Percentiles rank a stretch among this genome's conserved stretches.
These are phyloP conservation scores for Periglandula ipomoeae DNA, from an alignment of 2,329 filamentous ascomycete species.

Conservation along the genomic window DNA sequence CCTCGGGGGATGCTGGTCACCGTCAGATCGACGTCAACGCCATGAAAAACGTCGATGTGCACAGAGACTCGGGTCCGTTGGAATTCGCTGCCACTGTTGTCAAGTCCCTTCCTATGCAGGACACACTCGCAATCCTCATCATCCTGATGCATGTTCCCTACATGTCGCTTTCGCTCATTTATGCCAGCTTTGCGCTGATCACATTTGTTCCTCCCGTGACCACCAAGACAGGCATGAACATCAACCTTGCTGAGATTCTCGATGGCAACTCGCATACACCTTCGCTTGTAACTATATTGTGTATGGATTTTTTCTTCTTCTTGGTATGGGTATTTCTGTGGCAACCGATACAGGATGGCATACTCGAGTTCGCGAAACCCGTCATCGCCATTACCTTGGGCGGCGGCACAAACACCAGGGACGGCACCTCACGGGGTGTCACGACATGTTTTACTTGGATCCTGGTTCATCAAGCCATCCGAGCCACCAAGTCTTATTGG, in stretches of 20 bases:
- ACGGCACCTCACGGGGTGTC: constrained; percentile 62
- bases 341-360: constrained; percentile 78
- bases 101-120: constrained; percentile 79
- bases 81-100: constrained; percentile 79
- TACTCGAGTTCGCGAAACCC: constrained; percentile 83
- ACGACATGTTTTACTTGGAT: constrained; percentile 64
- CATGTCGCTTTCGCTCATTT: constrained; percentile 77
- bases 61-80: constrained; percentile 63
- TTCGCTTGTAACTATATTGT: constrained; percentile 73
- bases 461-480: constrained; percentile 41
- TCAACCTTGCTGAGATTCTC: constrained; percentile 85
- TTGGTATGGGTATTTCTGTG: constrained; percentile 81
- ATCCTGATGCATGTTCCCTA: constrained; percentile 88
- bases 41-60: constrained; percentile 57
- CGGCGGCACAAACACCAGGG: constrained; percentile 62
- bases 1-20: constrained; percentile 39
- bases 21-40: constrained; percentile 63
- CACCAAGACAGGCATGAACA: constrained; percentile 66
- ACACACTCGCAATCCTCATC: constrained; percentile 94
- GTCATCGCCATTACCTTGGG: constrained; percentile 88
- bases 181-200: constrained; percentile 84
- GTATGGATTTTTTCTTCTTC: constrained; percentile 75
- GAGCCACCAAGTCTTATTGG: constrained; percentile 40
- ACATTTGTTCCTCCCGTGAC: constrained; percentile 83
- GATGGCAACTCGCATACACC: constrained; percentile 80